Evolutionary conservation across 306 rosid genomes (phyloP).

Genomic region (Ochetophila trinervis): DNA sequence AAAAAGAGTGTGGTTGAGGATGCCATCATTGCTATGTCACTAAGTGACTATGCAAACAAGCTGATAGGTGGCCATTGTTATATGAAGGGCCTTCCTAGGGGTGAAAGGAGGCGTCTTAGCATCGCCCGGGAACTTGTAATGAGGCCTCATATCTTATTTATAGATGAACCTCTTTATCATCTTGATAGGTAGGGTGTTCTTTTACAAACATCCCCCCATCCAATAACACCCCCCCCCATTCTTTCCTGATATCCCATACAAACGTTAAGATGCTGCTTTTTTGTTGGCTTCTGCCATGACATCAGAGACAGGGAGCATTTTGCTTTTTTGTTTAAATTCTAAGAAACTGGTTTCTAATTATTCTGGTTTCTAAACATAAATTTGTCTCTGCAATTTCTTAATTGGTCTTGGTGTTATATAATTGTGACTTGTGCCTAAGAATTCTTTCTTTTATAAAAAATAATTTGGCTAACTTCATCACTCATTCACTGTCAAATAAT

Average conservation of each 20-base stretch:
- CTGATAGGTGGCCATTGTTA: slow-evolving; percentile 93
- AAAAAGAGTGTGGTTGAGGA: slow-evolving; percentile 92
- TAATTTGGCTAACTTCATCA: background rate
- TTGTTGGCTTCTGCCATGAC: background rate
- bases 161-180: slow-evolving; percentile 94
- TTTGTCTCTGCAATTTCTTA: background rate
- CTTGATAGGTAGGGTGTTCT: slow-evolving; percentile 67
- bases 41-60: slow-evolving; percentile 84
- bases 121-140: slow-evolving; percentile 97
- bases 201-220: no score
- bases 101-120: slow-evolving; percentile 90
- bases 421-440: no score
- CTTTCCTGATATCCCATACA: background rate
- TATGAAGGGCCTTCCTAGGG: slow-evolving; percentile 96
- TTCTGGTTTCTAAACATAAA: background rate
- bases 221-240: no score
- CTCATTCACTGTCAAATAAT: slow-evolving; percentile 18
- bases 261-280: background rate
- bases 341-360: slow-evolving; percentile 4
- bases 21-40: slow-evolving; percentile 92
- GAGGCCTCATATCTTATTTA: slow-evolving; percentile 89
- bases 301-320: background rate
- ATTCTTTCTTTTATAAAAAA: background rate
- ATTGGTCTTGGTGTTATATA: background rate
- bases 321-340: background rate